Percentiles rank a stretch among this genome's conserved stretches.
These are phyloP conservation scores for Umbelopsis ramanniana DNA, from an alignment of 192 early-diverging fungal genomes.

Conservation along the genomic window DNA sequence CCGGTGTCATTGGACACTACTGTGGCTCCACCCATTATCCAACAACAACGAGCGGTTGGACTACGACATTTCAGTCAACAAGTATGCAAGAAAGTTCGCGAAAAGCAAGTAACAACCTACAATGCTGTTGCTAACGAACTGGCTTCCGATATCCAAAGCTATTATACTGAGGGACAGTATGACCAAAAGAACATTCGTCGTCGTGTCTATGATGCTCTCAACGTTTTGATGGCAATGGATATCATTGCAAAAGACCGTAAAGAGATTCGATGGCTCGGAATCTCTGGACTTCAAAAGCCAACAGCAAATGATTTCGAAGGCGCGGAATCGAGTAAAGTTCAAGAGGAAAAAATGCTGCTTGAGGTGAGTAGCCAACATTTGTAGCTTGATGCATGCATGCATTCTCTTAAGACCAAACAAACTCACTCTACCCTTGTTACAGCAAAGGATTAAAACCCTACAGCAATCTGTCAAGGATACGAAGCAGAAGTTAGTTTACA, in stretches of 20 bases:
- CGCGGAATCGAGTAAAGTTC: not conserved
- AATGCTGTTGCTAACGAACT: conserved; percentile 68
- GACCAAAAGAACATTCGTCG: conserved; percentile 71
- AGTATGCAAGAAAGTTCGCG: conserved; percentile 65
- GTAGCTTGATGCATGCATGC: too few relatives aligned
- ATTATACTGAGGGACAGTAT: conserved; percentile 26
- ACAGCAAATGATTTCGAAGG: not conserved
- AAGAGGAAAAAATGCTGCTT: not conserved
- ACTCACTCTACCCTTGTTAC: too few relatives aligned
- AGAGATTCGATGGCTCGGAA: conserved; percentile 67
- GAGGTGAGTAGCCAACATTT: conserved; percentile 13
- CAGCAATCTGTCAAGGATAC: conserved; percentile 10
- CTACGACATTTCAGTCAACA: conserved; percentile 63
- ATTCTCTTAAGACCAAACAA: too few relatives aligned
- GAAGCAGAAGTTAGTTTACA: not conserved
- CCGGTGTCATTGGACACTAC: not conserved
- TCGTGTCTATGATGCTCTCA: conserved; percentile 75
- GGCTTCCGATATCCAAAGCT: conserved; percentile 27
- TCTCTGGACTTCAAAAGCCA: conserved; percentile 42
- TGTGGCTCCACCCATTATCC: not conserved
- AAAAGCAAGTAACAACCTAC: conserved; percentile 63
- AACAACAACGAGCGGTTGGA: conserved; percentile 24
- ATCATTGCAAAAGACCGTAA: conserved; percentile 69
- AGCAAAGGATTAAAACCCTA: not conserved
- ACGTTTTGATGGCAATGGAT: conserved; percentile 65